phyloP scores from a whole-genome alignment of 805 yeast genomes.

The Candida insectalens region DNA sequence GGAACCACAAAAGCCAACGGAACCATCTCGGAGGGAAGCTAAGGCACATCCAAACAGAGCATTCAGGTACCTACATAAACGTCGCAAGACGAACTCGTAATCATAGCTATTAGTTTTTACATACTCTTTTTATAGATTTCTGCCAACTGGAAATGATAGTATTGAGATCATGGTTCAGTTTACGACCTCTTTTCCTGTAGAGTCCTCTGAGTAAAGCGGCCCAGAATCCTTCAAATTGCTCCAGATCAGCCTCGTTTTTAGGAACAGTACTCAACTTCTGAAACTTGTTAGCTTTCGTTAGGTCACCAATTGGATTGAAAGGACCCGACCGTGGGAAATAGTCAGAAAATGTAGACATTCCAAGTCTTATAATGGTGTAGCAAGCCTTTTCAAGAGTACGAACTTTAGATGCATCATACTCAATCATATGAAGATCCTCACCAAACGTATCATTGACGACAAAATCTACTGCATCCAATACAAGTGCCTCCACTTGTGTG shows the following conservation, averaged over 20 bases:
- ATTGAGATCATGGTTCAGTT: conserved; percentile 24
- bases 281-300: conserved; percentile 13
- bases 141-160: conserved; percentile 13
- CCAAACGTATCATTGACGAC: conserved; percentile 49
- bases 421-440: conserved; percentile 43
- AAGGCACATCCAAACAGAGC: too few relatives aligned
- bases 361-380: conserved; percentile 32
- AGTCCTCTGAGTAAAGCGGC: conserved; percentile 29
- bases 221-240: conserved; percentile 46
- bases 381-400: conserved; percentile 33
- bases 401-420: conserved; percentile 31
- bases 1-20: conserved; percentile 1
- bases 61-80: too few relatives aligned
- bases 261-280: conserved; percentile 21
- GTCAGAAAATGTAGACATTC: conserved; percentile 49
- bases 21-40: too few relatives aligned
- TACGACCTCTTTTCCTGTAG: conserved; percentile 27
- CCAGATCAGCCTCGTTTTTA: conserved; percentile 16
- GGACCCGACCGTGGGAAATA: conserved; percentile 25
- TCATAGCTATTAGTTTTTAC: not conserved
- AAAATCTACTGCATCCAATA: conserved; percentile 36
- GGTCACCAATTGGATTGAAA: conserved; percentile 11
- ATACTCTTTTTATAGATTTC: not conserved
- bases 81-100: too few relatives aligned
- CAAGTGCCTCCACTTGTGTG: conserved; percentile 31